phyloP scores from a whole-genome alignment of 495 filamentous ascomycete genomes.

The Daldinia childiae region DNA sequence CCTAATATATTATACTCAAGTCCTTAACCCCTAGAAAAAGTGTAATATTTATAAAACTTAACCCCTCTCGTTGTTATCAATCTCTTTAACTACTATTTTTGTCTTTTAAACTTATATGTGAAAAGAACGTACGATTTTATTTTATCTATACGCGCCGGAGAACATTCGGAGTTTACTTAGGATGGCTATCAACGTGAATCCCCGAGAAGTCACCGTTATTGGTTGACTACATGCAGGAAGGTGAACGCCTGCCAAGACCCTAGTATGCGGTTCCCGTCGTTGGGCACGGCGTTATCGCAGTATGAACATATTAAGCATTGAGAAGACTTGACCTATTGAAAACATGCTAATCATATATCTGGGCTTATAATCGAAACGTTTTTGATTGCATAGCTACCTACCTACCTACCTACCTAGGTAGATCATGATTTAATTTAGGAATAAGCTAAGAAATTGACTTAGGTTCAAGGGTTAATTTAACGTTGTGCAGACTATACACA shows the following conservation, averaged over 20 bases:
- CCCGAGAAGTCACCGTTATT: slow-evolving; percentile 40
- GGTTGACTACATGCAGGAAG: slow-evolving; percentile 13
- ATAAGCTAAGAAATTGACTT: too few species aligned
- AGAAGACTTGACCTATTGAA: too few species aligned
- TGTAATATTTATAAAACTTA: not conserved
- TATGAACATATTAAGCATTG: not conserved
- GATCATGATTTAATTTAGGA: too few species aligned
- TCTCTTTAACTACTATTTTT: not conserved
- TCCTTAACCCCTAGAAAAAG: not conserved
- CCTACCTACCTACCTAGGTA: too few species aligned
- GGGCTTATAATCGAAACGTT: too few species aligned
- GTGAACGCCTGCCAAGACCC: slow-evolving; percentile 20
- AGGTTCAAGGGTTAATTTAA: too few species aligned
- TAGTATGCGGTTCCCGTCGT: slow-evolving; percentile 18
- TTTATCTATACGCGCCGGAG: slow-evolving; percentile 14
- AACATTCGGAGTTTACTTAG: slow-evolving; percentile 27
- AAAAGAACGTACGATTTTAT: not conserved
- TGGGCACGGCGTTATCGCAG: slow-evolving; percentile 22
- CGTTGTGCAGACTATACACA: too few species aligned
- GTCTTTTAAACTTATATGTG: not conserved
- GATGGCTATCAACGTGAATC: slow-evolving; percentile 25
- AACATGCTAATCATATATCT: too few species aligned
- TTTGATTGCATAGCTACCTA: too few species aligned
- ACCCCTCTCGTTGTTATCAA: not conserved
- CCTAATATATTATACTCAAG: not conserved